Evolutionary conservation across 2,329 filamentous ascomycete genomes (phyloP), one percentile per base, ranked within the genome.

Genomic region (Sarocladium oryzae): DNA sequence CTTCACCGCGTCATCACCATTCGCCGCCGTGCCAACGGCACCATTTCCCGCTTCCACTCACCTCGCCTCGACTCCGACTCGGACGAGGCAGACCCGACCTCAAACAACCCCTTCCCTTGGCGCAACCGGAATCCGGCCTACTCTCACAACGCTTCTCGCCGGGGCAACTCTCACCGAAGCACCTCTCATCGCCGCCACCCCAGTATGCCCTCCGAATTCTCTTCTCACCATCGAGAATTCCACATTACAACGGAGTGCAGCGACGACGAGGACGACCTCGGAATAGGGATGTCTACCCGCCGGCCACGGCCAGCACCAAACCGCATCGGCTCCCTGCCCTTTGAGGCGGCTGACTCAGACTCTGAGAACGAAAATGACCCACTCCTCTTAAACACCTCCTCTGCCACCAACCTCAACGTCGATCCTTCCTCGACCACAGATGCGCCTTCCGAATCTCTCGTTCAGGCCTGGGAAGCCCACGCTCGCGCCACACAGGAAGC

Each of bases 211-310:
- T 64, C 67, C 1, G 79, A 82, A 54, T 83, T 84, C 55, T 69
- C 69, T 11, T 61, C 65, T 21, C 65, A 71, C 33, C 66, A 71
- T 9, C 71, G 74, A 4, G 72, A 75, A 13, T 81, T 81, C 56
- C 70, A 70, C 51, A 72, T 83, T 33, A 80, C 75, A 11, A 82
- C 75, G 6, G 79, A 82, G 56, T 83, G 76, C 58, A 81, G 76
- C 62, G 81, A 83, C 41, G 78, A 81, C 6, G 79, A 84, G 52
- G 72, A 71, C 20, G 77, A 75, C 5, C 64, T 65, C 28, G 56
- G 59, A 26, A 56, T 57, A 2, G 51, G 13, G 4, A 3, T 6
- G 11, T 24, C 20, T 32, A 15, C 43, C 7, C 48, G 55, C 3
- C 57, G 55, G 37, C 54, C 57, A 43, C 69, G 70, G 56, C 71